Conservation (phyloP, 108 stramenopile genomes). For the Schizochytrium sp. region DNA sequence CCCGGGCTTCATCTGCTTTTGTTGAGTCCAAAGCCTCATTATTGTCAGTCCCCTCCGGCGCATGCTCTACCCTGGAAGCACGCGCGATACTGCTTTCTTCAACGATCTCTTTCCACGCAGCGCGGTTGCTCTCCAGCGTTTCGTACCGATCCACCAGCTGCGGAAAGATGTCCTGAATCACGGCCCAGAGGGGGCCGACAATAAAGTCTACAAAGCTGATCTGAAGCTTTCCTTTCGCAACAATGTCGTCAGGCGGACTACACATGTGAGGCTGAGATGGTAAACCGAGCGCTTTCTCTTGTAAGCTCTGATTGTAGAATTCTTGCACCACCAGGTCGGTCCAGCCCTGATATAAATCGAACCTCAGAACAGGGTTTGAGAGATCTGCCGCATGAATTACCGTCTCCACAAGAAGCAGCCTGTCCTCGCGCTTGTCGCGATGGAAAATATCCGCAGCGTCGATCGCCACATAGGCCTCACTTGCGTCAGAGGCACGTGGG, state of each 20-base stretch:
- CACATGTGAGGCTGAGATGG: constrained; percentile 60
- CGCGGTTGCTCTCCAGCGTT: neutral
- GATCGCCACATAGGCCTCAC: neutral
- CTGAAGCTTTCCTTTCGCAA: constrained; percentile 56
- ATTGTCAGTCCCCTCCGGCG: neutral
- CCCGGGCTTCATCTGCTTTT: no score
- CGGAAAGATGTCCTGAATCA: constrained; percentile 35
- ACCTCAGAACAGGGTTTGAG: neutral
- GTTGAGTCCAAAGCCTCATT: neutral
- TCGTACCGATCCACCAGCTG: neutral
- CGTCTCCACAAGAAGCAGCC: neutral
- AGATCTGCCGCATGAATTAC: neutral
- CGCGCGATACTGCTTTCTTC: neutral
- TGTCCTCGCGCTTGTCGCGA: constrained; percentile 33
- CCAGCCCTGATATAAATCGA: constrained; percentile 48
- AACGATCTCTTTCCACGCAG: neutral
- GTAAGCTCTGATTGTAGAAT: constrained; percentile 65
- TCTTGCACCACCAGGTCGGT: constrained; percentile 57
- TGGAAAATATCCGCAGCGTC: constrained; percentile 39
- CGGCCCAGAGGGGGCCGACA: constrained; percentile 53
- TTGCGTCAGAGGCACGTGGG: neutral
- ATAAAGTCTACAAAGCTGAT: constrained; percentile 69
- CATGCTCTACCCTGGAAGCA: neutral
- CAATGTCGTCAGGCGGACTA: constrained; percentile 31
- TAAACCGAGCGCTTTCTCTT: constrained; percentile 50